A percentile compares a stretch with the other conserved stretches of the same genome.
phyloP scores from a whole-genome alignment of 768 basidiomycete species.

The Tulasnella sp. region DNA sequence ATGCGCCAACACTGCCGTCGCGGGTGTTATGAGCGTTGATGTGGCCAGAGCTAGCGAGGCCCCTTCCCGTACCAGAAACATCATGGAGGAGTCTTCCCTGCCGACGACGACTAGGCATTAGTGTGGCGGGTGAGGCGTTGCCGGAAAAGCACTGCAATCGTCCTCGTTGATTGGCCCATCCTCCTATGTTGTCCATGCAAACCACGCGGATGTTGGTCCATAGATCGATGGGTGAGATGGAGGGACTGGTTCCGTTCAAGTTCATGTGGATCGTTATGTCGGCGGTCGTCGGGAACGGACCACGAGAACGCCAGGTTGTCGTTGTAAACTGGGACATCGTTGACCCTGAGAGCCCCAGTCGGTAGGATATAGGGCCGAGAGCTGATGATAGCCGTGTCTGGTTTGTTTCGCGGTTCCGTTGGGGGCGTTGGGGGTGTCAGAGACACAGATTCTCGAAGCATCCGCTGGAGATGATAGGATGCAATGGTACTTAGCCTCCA shows the following conservation, averaged over 20 bases:
- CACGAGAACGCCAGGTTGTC: neutral
- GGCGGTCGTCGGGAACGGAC: neutral
- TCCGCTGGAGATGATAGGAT: neutral
- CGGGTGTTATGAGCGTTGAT: too few species aligned
- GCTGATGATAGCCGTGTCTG: neutral
- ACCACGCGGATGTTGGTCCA: neutral
- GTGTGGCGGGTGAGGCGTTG: too few species aligned
- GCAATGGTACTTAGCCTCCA: neutral
- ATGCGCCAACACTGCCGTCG: too few species aligned
- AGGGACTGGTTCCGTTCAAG: neutral
- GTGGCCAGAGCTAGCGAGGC: too few species aligned
- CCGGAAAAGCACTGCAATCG: too few species aligned
- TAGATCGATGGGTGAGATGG: neutral
- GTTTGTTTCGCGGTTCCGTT: too few species aligned
- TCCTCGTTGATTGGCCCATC: constrained; percentile 1
- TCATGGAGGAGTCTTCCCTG: too few species aligned
- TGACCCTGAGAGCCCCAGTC: neutral
- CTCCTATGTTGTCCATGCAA: constrained; percentile 3
- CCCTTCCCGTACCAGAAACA: too few species aligned
- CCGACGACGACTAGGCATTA: too few species aligned
- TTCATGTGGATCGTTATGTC: too few species aligned
- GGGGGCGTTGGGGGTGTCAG: too few species aligned
- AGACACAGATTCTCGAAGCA: neutral
- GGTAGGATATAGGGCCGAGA: neutral
- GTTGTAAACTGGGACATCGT: neutral